A percentile compares a stretch with the other conserved stretches of the same genome.
Conservation (phyloP, 441 rosid species). For the Bruguiera hainesii region DNA sequence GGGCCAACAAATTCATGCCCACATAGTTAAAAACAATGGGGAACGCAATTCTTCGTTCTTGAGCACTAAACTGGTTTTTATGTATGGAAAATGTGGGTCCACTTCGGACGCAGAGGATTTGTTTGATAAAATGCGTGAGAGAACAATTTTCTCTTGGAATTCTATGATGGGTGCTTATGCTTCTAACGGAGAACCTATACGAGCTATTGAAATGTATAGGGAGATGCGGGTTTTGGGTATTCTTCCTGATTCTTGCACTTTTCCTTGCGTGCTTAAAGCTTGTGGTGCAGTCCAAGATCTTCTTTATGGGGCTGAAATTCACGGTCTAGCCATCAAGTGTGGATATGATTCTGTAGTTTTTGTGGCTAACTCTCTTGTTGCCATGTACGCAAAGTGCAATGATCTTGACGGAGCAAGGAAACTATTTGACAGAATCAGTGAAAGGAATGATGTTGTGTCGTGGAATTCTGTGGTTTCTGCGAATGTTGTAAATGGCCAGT, state of each 20-base stretch:
- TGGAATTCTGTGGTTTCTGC: constrained; percentile 86
- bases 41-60: constrained; percentile 28
- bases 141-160: constrained; percentile 70
- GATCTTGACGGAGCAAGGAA: constrained; percentile 55
- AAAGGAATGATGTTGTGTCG: constrained; percentile 52
- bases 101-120: constrained; percentile 48
- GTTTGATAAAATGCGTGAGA: constrained; percentile 62
- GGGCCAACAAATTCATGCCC: constrained; percentile 70
- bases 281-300: constrained; percentile 41
- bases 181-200: constrained; percentile 42
- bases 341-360: constrained; percentile 39
- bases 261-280: constrained; percentile 62
- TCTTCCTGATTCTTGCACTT: constrained; percentile 54
- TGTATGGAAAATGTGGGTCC: constrained; percentile 70
- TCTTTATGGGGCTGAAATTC: constrained; percentile 54
- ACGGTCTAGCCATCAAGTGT: constrained; percentile 52
- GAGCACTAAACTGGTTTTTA: constrained; percentile 60
- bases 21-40: constrained; percentile 35
- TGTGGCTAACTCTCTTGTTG: constrained; percentile 66
- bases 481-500: constrained; percentile 43
- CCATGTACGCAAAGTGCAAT: constrained; percentile 76
- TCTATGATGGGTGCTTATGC: constrained; percentile 67
- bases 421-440: constrained; percentile 47
- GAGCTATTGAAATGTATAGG: constrained; percentile 45
- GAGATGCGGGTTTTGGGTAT: constrained; percentile 48